phyloP scores from a whole-genome alignment of 345 rosid species.

The Eucalyptus decipiens region DNA sequence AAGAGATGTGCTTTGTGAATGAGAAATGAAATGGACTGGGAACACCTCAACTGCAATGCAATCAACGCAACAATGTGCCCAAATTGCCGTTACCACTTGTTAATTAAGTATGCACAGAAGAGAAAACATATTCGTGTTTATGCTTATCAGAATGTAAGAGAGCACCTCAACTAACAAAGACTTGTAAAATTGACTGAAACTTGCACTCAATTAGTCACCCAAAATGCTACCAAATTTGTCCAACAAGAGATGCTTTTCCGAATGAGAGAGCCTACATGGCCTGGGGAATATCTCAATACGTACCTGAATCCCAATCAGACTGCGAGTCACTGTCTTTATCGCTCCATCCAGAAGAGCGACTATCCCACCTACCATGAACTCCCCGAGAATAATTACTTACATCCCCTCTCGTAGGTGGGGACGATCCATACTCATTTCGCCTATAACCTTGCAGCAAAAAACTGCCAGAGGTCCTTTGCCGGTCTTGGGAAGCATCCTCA shows the following conservation, averaged over 20 bases:
- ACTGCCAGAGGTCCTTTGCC: slow-evolving; percentile 38
- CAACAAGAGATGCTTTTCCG: background rate
- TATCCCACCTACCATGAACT: slow-evolving; percentile 77
- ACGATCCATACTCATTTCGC: slow-evolving; percentile 75
- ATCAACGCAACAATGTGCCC: background rate
- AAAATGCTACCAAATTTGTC: background rate
- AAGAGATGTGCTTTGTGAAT: background rate
- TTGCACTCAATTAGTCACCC: background rate
- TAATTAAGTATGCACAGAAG: background rate
- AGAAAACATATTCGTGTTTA: background rate
- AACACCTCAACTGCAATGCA: background rate
- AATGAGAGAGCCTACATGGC: background rate
- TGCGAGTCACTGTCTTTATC: slow-evolving; percentile 72
- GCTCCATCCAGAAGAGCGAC: slow-evolving; percentile 65
- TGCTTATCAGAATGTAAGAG: background rate
- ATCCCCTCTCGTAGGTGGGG: slow-evolving; percentile 86
- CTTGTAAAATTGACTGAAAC: background rate
- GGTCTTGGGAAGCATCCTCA: slow-evolving; percentile 55
- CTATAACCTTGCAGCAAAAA: slow-evolving; percentile 46
- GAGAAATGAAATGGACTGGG: background rate
- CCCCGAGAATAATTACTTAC: slow-evolving; percentile 37
- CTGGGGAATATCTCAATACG: background rate
- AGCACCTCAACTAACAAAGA: background rate
- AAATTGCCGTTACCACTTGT: background rate
- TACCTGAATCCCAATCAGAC: slow-evolving; percentile 75